Conservation (phyloP, 2,329 filamentous ascomycete species). For the Fusarium fujikuroi region DNA sequence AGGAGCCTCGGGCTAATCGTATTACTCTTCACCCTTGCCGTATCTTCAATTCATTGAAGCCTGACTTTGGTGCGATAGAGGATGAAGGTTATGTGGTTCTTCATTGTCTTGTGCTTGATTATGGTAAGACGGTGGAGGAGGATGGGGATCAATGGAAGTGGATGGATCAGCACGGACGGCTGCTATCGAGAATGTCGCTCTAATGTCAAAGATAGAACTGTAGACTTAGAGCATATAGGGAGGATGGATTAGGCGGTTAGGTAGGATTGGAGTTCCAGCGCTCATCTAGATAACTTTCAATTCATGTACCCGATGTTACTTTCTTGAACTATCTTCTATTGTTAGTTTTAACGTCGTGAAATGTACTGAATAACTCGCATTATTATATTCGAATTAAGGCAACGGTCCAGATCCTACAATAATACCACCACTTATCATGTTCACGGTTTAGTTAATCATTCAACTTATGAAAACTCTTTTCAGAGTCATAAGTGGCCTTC, state of each 20-base stretch:
- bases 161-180: not conserved
- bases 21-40: not conserved
- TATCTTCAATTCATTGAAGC: not conserved
- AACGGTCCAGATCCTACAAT: too few relatives aligned
- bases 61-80: not conserved
- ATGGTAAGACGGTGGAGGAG: not conserved
- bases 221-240: rapidly evolving
- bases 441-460: not conserved
- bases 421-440: too few relatives aligned
- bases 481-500: not conserved
- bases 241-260: rapidly evolving
- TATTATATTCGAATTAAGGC: too few relatives aligned
- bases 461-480: rapidly evolving
- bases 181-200: not conserved
- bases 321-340: not conserved
- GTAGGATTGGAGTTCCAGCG: rapidly evolving
- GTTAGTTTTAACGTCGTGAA: rapidly evolving
- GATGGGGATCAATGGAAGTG: not conserved
- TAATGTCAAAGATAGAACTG: rapidly evolving
- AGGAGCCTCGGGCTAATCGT: not conserved
- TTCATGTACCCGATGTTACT: rapidly evolving
- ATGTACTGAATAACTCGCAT: too few relatives aligned
- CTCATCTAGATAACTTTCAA: rapidly evolving
- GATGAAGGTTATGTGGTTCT: not conserved
- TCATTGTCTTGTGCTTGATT: not conserved